Evolutionary conservation across 371 early-diverging fungal species (phyloP).

Genomic region (Mucor lusitanicus): DNA sequence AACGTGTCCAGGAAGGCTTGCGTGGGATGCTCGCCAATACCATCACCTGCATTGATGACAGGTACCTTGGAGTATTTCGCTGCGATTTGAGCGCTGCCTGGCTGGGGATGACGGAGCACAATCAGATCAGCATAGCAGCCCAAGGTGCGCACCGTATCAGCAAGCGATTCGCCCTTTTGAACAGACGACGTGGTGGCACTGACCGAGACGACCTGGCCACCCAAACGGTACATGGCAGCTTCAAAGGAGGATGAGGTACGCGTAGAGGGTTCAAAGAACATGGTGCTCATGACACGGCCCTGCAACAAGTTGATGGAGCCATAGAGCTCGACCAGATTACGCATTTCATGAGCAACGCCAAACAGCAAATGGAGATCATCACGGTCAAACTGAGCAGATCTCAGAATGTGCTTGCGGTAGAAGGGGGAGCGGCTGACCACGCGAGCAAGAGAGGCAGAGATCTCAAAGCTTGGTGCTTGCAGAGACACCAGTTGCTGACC

Average conservation of each 20-base stretch:
- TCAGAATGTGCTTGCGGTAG: constrained; percentile 88
- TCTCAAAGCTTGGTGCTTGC: constrained; percentile 39
- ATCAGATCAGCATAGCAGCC: constrained; percentile 91
- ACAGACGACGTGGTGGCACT: constrained; percentile 85
- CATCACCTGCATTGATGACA: constrained; percentile 96
- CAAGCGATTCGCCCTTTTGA: constrained; percentile 93
- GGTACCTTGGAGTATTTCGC: constrained; percentile 91
- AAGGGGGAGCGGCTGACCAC: constrained; percentile 84
- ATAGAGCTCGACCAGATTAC: constrained; percentile 86
- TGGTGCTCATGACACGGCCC: constrained; percentile 90
- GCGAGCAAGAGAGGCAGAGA: constrained; percentile 67
- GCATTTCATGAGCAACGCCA: constrained; percentile 96
- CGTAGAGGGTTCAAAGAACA: constrained; percentile 97
- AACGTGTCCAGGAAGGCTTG: constrained; percentile 97
- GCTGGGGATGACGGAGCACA: constrained; percentile 92
- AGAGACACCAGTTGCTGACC: constrained; percentile 41
- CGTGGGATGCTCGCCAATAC: constrained; percentile 96
- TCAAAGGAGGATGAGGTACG: constrained; percentile 92
- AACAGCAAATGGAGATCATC: constrained; percentile 92
- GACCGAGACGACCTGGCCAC: constrained; percentile 87
- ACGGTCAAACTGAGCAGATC: constrained; percentile 88
- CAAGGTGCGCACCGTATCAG: constrained; percentile 95
- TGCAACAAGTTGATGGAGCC: constrained; percentile 81
- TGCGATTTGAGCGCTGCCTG: constrained; percentile 81
- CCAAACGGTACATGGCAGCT: constrained; percentile 93